Evolutionary conservation across 2,329 filamentous ascomycete genomes (phyloP).

Genomic region (Penicillium sp.): DNA sequence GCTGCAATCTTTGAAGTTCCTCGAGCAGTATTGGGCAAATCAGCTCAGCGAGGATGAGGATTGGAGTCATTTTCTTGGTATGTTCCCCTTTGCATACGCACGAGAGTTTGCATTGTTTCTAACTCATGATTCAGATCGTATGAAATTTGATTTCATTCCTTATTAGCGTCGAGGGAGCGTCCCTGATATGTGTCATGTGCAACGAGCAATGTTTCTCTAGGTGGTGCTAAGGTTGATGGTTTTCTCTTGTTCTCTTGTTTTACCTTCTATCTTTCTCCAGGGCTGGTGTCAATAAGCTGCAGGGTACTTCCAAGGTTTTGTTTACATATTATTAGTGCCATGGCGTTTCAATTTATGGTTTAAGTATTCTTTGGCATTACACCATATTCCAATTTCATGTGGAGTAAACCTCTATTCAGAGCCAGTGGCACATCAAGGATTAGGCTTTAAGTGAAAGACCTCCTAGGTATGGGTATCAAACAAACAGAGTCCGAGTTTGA

Average conservation of each 20-base stretch:
- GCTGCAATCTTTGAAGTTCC: conserved; percentile 41
- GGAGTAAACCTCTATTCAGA: not conserved
- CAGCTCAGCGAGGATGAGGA: conserved; percentile 35
- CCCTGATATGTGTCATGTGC: conserved; percentile 14
- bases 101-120: not conserved
- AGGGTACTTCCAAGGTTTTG: not conserved
- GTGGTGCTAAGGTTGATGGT: not conserved
- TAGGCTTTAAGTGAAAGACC: too few relatives aligned
- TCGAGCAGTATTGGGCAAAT: conserved; percentile 41
- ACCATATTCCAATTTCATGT: not conserved
- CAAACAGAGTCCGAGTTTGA: too few relatives aligned
- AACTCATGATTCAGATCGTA: conserved; percentile 28
- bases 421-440: too few relatives aligned
- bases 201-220: conserved; percentile 15
- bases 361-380: not conserved
- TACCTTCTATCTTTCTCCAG: not conserved
- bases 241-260: not conserved
- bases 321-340: not conserved
- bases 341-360: not conserved
- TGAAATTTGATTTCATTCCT: conserved; percentile 34
- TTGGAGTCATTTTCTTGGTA: conserved; percentile 42
- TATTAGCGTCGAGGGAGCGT: conserved; percentile 12
- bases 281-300: not conserved
- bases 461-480: too few relatives aligned
- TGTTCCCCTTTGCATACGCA: not conserved